Conservation (phyloP, 2,329 filamentous ascomycete genomes). For the Arthroderma uncinatum region DNA sequence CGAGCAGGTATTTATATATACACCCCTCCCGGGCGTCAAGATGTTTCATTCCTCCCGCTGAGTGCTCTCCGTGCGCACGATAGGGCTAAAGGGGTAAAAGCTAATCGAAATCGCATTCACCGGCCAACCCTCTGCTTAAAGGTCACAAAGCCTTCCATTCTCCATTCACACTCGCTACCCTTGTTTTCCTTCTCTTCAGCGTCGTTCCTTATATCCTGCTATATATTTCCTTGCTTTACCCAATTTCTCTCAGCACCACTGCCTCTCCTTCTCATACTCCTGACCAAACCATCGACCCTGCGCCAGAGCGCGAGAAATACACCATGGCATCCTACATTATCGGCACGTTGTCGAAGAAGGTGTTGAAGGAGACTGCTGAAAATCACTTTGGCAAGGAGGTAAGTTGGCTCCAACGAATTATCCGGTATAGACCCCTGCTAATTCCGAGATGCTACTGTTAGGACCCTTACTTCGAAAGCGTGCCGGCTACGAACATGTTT, state of each 20-base stretch:
- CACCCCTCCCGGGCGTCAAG: background rate
- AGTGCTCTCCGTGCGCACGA: background rate
- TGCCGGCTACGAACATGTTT: slow-evolving; percentile 61
- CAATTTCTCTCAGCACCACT: background rate
- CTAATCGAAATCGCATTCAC: background rate
- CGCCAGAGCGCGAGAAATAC: background rate
- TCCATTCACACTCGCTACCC: background rate
- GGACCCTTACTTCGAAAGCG: slow-evolving; percentile 83
- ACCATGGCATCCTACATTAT: slow-evolving; percentile 17
- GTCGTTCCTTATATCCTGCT: background rate
- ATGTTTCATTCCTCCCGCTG: background rate
- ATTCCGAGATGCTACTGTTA: slow-evolving; percentile 29
- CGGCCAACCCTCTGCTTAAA: background rate
- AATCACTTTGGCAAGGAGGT: slow-evolving; percentile 36
- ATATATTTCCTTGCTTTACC: background rate
- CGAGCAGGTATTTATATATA: background rate
- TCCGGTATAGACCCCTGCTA: background rate
- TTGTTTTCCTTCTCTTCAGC: slow-evolving; percentile 6
- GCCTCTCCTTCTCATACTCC: too few species aligned
- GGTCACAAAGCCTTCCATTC: background rate
- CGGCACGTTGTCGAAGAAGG: slow-evolving; percentile 24
- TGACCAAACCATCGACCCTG: background rate
- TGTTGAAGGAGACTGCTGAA: slow-evolving; percentile 29
- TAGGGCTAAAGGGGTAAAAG: background rate
- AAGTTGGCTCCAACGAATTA: slow-evolving; percentile 5